Evolutionary conservation across 2,329 filamentous ascomycete species (phyloP).

Genomic region (Trichoderma asperellum): DNA sequence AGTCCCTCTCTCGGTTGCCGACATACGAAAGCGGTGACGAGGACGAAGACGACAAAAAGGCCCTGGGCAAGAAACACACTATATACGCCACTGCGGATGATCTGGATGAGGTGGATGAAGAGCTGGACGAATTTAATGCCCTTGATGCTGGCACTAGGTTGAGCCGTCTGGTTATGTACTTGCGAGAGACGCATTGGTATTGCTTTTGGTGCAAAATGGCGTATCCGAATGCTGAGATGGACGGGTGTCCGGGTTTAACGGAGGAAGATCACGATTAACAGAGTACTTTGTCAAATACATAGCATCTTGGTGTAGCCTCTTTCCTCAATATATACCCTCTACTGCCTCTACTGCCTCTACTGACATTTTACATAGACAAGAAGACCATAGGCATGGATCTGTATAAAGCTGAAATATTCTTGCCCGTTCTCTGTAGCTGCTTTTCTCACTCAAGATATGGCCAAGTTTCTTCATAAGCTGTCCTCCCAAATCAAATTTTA

Average conservation of each 20-base stretch:
- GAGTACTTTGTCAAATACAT: conserved; percentile 9
- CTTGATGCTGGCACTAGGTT: conserved; percentile 70
- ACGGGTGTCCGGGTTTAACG: conserved; percentile 83
- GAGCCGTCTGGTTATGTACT: conserved; percentile 64
- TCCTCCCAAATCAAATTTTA: background rate
- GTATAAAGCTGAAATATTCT: background rate
- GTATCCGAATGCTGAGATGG: conserved; percentile 75
- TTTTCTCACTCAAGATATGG: background rate
- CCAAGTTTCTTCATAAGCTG: background rate
- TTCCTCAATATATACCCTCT: no score
- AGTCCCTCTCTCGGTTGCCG: conserved; percentile 65
- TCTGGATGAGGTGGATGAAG: conserved; percentile 76
- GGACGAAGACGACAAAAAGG: conserved; percentile 72
- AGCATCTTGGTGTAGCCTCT: conserved; percentile 4
- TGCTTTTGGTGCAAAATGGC: conserved; percentile 96
- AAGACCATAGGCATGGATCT: background rate
- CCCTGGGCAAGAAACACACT: conserved; percentile 62
- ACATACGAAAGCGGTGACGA: conserved; percentile 71
- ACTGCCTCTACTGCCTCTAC: no score
- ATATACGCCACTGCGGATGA: conserved; percentile 66
- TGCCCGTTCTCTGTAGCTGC: background rate
- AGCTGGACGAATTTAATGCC: conserved; percentile 78
- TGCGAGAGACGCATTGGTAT: conserved; percentile 75
- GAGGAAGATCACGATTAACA: conserved; percentile 76
- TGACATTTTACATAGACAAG: no score